phyloP scores from a whole-genome alignment of 257 asterid genomes.

The Osmanthus fragrans region DNA sequence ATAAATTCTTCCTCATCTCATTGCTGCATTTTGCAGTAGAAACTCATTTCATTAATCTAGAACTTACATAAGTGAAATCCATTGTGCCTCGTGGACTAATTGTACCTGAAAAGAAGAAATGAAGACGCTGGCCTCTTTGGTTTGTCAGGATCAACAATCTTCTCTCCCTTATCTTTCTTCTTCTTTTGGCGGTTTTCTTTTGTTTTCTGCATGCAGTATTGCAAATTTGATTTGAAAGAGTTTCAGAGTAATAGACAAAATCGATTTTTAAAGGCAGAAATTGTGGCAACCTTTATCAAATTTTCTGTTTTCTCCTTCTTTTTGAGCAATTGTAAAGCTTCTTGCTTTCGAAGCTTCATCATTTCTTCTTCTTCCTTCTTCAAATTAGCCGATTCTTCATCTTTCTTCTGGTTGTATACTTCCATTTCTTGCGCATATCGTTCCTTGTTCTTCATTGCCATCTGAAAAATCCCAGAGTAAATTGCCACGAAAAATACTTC shows the following conservation, averaged over 20 bases:
- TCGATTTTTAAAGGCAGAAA: neutral
- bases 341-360: slow-evolving; percentile 78
- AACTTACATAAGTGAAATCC: neutral
- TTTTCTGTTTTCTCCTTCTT: slow-evolving; percentile 83
- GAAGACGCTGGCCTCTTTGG: slow-evolving; percentile 94
- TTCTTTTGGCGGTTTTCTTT: slow-evolving; percentile 56
- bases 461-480: slow-evolving; percentile 32
- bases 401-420: slow-evolving; percentile 72
- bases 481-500: neutral
- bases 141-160: slow-evolving; percentile 71
- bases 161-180: slow-evolving; percentile 58
- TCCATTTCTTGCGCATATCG: slow-evolving; percentile 71
- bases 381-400: slow-evolving; percentile 55
- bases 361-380: slow-evolving; percentile 69
- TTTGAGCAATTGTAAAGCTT: slow-evolving; percentile 88
- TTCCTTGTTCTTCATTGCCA: slow-evolving; percentile 66
- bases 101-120: slow-evolving; percentile 58
- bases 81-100: neutral
- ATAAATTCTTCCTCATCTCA: slow-evolving; percentile 57
- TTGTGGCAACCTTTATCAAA: slow-evolving; percentile 58
- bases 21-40: slow-evolving; percentile 39
- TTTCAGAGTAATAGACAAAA: neutral
- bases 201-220: slow-evolving; percentile 50
- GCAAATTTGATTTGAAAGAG: neutral
- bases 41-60: neutral